Conservation (phyloP, 441 rosid species). For the Euphorbia schlechtendalii region DNA sequence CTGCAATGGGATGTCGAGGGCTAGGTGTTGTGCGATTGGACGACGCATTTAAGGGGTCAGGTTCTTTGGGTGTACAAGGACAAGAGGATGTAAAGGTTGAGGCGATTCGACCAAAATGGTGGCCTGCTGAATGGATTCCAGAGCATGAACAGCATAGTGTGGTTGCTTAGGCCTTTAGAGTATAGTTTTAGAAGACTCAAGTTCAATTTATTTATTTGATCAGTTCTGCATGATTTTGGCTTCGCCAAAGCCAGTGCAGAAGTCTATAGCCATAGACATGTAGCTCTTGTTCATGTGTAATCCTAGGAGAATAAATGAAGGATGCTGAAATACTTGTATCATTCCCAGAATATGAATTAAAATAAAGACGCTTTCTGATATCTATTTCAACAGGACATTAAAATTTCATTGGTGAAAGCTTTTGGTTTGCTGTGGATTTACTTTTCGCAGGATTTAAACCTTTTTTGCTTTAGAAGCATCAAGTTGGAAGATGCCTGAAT, state of each 20-base stretch:
- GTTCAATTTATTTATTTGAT: background rate
- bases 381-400: no score
- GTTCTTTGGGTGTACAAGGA: no score
- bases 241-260: constrained; percentile 9
- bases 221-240: constrained; percentile 5
- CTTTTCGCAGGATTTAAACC: background rate
- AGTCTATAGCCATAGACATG: constrained; percentile 1
- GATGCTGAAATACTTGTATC: background rate
- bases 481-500: no score
- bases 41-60: constrained; percentile 47
- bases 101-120: constrained; percentile 76
- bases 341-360: background rate
- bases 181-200: background rate
- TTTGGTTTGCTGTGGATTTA: background rate
- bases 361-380: background rate
- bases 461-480: background rate
- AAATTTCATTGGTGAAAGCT: background rate
- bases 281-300: constrained; percentile 1
- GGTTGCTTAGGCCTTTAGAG: constrained; percentile 20
- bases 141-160: constrained; percentile 36
- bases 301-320: background rate
- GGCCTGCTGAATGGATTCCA: constrained; percentile 75
- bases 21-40: constrained; percentile 69
- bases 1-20: constrained; percentile 66
- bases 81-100: no score